Evolutionary conservation across 176 grass and related monocot species (phyloP).

Genomic region (Elaeis guineensis): DNA sequence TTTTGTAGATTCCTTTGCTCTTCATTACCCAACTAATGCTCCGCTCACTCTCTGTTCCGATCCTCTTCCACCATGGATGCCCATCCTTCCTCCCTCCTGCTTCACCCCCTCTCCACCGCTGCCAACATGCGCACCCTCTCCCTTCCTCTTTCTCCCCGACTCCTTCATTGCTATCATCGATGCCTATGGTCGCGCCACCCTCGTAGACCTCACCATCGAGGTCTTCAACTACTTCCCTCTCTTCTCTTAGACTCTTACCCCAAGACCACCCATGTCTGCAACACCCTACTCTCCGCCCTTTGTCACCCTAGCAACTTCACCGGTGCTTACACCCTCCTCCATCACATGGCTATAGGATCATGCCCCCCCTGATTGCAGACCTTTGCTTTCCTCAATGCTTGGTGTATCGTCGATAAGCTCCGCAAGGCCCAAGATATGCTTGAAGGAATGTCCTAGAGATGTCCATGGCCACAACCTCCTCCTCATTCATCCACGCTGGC

Average conservation of each 20-base stretch:
- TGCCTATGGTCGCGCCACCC: constrained; percentile 55
- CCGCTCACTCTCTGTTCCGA: neutral
- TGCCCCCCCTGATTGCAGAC: too few species aligned
- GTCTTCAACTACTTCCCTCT: constrained; percentile 60
- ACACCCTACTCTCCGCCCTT: constrained; percentile 81
- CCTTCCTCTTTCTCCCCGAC: constrained; percentile 43
- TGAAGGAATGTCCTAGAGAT: constrained; percentile 62
- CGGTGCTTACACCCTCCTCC: constrained; percentile 72
- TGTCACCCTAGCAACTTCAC: constrained; percentile 52
- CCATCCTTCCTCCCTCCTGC: neutral
- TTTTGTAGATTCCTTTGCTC: too few species aligned
- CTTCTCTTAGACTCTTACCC: constrained; percentile 79
- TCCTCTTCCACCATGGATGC: constrained; percentile 1
- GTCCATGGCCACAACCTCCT: constrained; percentile 57
- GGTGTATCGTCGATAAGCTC: constrained; percentile 81
- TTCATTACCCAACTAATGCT: too few species aligned
- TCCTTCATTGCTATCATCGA: constrained; percentile 74
- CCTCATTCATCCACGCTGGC: constrained; percentile 76
- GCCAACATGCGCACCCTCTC: constrained; percentile 58
- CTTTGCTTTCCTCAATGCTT: constrained; percentile 35
- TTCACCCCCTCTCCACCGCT: constrained; percentile 5
- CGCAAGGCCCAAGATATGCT: constrained; percentile 78
- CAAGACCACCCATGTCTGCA: constrained; percentile 72
- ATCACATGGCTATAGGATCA: constrained; percentile 59
- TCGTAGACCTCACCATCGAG: constrained; percentile 67